Evolutionary conservation across 441 rosid species (phyloP).

Genomic region (Pelargonium cotyledonis): DNA sequence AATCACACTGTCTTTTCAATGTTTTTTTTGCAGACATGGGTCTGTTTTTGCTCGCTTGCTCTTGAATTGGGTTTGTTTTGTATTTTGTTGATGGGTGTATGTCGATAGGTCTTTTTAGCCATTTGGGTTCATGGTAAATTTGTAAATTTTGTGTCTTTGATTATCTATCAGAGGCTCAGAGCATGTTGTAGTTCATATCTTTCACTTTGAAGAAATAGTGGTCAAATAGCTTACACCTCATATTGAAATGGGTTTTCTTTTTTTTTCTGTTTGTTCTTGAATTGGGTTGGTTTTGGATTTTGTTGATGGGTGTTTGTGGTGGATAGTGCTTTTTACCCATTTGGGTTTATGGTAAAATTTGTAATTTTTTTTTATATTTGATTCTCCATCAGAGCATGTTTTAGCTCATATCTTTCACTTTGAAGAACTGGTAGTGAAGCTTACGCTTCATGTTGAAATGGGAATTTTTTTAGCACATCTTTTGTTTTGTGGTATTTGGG

Average conservation of each 20-base stretch:
- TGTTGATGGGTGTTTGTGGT: too few species aligned
- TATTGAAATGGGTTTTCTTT: not conserved
- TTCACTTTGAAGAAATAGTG: not conserved
- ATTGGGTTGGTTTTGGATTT: not conserved
- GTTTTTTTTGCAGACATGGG: not conserved
- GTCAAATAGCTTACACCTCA: not conserved
- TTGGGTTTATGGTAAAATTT: too few species aligned
- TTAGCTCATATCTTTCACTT: not conserved
- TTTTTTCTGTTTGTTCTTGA: not conserved
- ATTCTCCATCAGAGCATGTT: not conserved
- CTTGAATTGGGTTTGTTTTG: not conserved
- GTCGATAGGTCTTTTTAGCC: not conserved
- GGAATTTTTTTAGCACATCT: not conserved
- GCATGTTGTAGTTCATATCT: not conserved
- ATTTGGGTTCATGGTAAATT: not conserved
- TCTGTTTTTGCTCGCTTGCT: not conserved
- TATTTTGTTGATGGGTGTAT: not conserved
- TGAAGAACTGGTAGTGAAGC: not conserved
- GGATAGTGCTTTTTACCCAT: not conserved
- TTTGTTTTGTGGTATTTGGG: not conserved
- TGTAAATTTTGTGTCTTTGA: slow-evolving; percentile 3
- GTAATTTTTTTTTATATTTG: too few species aligned
- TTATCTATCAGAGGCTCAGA: not conserved
- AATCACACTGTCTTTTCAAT: slow-evolving; percentile 7
- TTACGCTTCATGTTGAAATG: not conserved